phyloP scores from a whole-genome alignment of 2,329 filamentous ascomycete species.

The Fusarium sp. region DNA sequence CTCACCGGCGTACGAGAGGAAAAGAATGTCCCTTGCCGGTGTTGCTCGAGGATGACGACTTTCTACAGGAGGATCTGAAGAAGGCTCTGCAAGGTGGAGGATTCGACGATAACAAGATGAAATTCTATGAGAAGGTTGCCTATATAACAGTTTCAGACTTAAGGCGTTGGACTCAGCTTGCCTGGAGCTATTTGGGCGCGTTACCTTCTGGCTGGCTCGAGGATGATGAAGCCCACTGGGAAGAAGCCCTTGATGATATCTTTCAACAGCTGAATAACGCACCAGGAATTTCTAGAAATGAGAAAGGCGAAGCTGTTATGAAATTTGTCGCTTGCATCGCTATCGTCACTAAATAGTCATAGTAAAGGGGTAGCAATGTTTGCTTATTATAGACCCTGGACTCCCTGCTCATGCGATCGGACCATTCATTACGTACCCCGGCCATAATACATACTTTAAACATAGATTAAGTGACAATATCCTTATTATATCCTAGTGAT shows the following conservation, averaged over 20 bases:
- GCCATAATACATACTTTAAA: no score
- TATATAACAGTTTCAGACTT: neutral
- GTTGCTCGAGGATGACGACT: neutral
- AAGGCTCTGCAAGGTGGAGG: neutral
- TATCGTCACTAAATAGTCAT: neutral
- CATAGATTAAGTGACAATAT: no score
- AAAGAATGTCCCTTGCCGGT: neutral
- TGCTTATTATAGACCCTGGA: no score
- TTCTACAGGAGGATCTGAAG: neutral
- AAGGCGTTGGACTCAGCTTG: neutral
- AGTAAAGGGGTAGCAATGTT: no score
- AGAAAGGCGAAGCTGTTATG: neutral
- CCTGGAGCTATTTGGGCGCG: neutral
- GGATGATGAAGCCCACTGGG: neutral
- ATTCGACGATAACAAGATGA: neutral
- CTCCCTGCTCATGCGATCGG: no score
- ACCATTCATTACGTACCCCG: no score
- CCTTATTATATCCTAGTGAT: no score
- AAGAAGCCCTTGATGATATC: neutral
- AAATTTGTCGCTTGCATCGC: neutral
- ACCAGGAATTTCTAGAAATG: neutral
- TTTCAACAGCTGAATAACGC: neutral
- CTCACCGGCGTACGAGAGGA: neutral
- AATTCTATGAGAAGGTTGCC: neutral
- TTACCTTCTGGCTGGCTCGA: neutral